A percentile compares a stretch with the other conserved stretches of the same genome.
phyloP scores from a whole-genome alignment of 768 basidiomycete species.

The Leucocoprinus birnbaumii region DNA sequence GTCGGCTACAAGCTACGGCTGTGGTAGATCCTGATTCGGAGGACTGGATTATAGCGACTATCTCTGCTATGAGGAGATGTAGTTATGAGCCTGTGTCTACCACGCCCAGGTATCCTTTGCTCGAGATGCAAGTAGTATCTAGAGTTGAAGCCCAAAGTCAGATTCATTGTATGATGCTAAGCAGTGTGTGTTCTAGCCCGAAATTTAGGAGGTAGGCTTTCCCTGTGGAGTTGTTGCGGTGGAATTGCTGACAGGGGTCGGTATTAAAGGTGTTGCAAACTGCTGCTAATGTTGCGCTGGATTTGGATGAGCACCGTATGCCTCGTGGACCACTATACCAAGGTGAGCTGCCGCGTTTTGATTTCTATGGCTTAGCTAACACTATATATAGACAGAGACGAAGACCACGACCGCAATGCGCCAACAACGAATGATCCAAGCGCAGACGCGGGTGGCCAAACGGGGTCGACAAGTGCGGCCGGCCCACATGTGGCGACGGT shows the following conservation, averaged over 20 bases:
- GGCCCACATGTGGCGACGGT: conserved; percentile 1
- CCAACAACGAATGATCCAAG: neutral
- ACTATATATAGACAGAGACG: conserved; percentile 23
- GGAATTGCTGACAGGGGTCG: neutral
- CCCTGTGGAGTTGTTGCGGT: neutral
- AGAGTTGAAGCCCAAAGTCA: too few species aligned
- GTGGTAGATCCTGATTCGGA: too few species aligned
- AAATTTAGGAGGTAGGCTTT: conserved; percentile 75
- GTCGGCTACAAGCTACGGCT: too few species aligned
- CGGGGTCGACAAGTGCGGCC: neutral
- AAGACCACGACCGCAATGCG: conserved; percentile 23
- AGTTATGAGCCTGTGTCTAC: too few species aligned
- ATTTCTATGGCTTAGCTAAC: neutral
- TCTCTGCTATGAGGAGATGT: too few species aligned
- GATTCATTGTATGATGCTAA: too few species aligned
- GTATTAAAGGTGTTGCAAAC: conserved; percentile 82
- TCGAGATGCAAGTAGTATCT: too few species aligned
- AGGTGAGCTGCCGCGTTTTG: conserved; percentile 41
- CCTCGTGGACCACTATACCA: conserved; percentile 83
- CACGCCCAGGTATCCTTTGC: too few species aligned
- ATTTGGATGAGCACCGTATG: conserved; percentile 91
- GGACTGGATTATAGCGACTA: too few species aligned
- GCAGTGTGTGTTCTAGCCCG: too few species aligned
- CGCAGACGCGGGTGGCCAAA: too few species aligned
- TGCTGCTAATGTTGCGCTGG: conserved; percentile 87